Evolutionary conservation across 2,329 filamentous ascomycete genomes (phyloP), one percentile per base, ranked within the genome.

Genomic region (Hypoxylon sp.): DNA sequence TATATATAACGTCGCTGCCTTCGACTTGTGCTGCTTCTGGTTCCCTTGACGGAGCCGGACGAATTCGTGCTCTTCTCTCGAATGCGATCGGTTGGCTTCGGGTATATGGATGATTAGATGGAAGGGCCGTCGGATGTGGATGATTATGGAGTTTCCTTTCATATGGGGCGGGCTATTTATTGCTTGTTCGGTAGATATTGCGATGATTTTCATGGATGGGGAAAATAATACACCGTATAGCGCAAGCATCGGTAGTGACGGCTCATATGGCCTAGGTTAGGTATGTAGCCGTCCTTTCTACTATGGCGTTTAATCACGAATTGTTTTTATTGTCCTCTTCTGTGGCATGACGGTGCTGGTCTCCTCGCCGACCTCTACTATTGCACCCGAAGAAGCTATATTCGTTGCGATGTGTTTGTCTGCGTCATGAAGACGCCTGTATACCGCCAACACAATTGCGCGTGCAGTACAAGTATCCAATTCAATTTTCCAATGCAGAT

Each of bases 1-100:
- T 87, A 87, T 73, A 84, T 87, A 55, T 87, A 68, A 43, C 28
- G 37, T 51, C 28, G 26, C 13, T 49, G 4, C 15, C 6, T 11
- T n/a, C 30, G 20, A 7, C 6, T 32, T 7, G 15, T 51, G 28
- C 28, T 20, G 20, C 26, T 39, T 13, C 11, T 37, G 15, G 4
- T n/a, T 44, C 11, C 26, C 2, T 41, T 10, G n/a, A 48, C 34
- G 28, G 19, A 30, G 8, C 17, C 34, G 34, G 19, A 46, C 4
- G 32, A 13, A 19, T 30, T 53, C 41, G 22, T 22, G 24, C 5
- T 17, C 37, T 26, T 3, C 20, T 7, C 1, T 49, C 22, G 26
- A 11, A 13, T 59, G 1, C 4, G 17, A 15, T 22, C 22, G 17
- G 32, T 8, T 24, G 39, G 30, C 17, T 30, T 30, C 32, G 44